Conservation (phyloP, 2,329 filamentous ascomycete genomes). For the Fusarium phyllophilum region DNA sequence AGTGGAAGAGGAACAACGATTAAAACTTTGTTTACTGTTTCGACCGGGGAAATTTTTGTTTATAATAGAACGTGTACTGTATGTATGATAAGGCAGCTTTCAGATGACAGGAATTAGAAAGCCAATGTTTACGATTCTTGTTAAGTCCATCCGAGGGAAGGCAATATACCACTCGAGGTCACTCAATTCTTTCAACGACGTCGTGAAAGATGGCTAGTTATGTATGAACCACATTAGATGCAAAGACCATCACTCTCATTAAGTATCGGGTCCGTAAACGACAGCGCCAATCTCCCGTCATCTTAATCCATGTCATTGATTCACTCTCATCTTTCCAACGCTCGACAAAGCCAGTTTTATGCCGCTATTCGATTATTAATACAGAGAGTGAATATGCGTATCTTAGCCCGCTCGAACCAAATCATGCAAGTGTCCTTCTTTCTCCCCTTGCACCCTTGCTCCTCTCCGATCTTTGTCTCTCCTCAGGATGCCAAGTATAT, state of each 20-base stretch:
- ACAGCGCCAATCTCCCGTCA: conserved; percentile 23
- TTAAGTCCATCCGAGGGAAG: neutral
- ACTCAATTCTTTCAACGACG: neutral
- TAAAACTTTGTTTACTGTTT: conserved; percentile 3
- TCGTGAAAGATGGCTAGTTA: neutral
- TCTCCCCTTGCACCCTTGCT: neutral
- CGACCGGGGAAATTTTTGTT: neutral
- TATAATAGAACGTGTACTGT: conserved; percentile 31
- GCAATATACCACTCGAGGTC: neutral
- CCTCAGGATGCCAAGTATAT: conserved; percentile 19
- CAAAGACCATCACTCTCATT: conserved; percentile 41
- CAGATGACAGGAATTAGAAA: conserved; percentile 1
- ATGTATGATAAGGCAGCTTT: conserved; percentile 38
- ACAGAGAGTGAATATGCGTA: conserved; percentile 27
- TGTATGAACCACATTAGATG: neutral
- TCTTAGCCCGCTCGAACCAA: conserved; percentile 16
- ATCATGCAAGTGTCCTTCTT: conserved; percentile 14
- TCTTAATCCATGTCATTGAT: conserved; percentile 9
- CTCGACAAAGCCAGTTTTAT: conserved; percentile 30
- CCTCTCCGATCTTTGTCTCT: conserved; percentile 7
- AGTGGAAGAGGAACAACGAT: conserved; percentile 75
- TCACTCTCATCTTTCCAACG: conserved; percentile 4
- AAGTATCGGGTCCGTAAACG: conserved; percentile 16
- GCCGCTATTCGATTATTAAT: conserved; percentile 27
- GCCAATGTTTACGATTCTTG: neutral